Base-by-base conservation (phyloP, 2,329 filamentous ascomycete species). In the Neophaeococcomyces mojaviensis region DNA sequence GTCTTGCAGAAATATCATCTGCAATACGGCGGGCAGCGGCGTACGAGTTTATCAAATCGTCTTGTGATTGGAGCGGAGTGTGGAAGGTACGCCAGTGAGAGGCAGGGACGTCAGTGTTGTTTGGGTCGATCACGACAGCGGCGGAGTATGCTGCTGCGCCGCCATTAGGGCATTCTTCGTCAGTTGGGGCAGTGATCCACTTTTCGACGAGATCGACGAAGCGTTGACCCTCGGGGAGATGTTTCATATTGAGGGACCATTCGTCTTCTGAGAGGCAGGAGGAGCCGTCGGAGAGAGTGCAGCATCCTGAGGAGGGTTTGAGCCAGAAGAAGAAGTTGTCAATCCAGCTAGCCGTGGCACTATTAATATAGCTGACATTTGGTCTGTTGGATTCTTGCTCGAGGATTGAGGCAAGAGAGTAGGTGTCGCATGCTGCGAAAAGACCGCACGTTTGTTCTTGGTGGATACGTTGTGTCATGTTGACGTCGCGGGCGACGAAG, bases 271-370 rank as follows among this genome's bases (percentile, higher is more conserved):
- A 79, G 60, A 98, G 96, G 66, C 92, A 98, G 1, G 82, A 73
- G 56, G 81, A 71, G 37, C 78, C 78, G 40, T 79, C 61, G 49
- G 90, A 82, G 31, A 85, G 74, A 58, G 86, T 96, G 68, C 79
- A 81, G 52, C 68, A 70, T 31, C 76, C 69, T 36, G 88, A 84
- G 35, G 87, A 77, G 0, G 92, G 92, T 56, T 97, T 94, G n/a
- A 97, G 71, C 90, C 92, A 98, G 49, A 87, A 77, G 67, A 97
- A 88, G 68, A 88, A 97, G 61, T 98, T 92, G 55, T 98, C 92
- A 15, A 98, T 78, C 92, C 92, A 98, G 64, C 86, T 96, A 2
- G 94, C 92, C 0, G 90, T 82, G 0, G 88, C 85, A 8, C 89
- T 82, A 5, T 88, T 78, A 55, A 98, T 87, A 64, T 88, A 97